Base-by-base conservation (phyloP, 306 rosid genomes). In the Casuarina cunninghamiana region DNA sequence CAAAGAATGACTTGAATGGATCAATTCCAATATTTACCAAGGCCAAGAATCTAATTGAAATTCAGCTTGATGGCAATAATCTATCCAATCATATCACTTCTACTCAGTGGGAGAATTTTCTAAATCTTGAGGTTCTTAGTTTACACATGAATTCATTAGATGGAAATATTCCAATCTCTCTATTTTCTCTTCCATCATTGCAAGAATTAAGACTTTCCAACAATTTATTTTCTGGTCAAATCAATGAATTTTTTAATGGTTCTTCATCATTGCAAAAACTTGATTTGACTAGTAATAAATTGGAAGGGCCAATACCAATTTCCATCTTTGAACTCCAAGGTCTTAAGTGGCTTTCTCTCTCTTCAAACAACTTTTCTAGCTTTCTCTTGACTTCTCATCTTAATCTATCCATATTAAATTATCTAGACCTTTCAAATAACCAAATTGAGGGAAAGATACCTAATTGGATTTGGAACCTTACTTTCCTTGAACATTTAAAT, bases 11-110 rank as follows among this genome's bases (percentile, higher is more conserved):
- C 12, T 77, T 88, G 51, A 70, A 39, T 3, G 84, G 91, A 37
- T 46, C 71, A 8, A 77, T 87, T 2, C 91, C 91, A 42, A 77
- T 82, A 13, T 83, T 85, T 8, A 75, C 71, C 5, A 54, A 4
- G 54, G 62, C 82, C 67, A 75, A 75, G 60, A 69, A 42, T 37
- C 83, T 86, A 37, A 61, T 50, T 10, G 8, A 50, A 41, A 9
- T 86, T 2, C 69, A 69, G 46, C 77, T 86, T 44, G 71, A 2
- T n/a, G 19, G 5, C 2, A 83, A 78, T 75, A 60, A 71, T 48
- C 77, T 86, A 2, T 35, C 3, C 2, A 81, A 85, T 1, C 32
- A 3, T 5, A 9, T 83, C 10, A 65, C 77, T 35, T 46, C 81
- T 5, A 46, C 0, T 53, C 58, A 79, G 55, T 86, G 79, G 3